Evolutionary conservation across 495 filamentous ascomycete genomes (phyloP).

Genomic region (Clavariopsis aquatica): DNA sequence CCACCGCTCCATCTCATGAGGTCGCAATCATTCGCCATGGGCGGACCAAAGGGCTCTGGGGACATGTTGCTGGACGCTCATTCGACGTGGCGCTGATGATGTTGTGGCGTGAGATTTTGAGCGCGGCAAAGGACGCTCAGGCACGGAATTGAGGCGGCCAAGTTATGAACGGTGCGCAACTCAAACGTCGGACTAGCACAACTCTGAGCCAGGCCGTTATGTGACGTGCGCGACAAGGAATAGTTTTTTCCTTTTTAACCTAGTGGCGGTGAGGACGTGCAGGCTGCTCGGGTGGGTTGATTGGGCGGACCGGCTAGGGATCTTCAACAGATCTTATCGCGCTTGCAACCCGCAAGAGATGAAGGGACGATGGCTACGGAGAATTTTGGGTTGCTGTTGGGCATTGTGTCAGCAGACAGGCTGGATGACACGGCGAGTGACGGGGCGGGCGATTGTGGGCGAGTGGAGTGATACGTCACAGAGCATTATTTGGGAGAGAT

Average conservation of each 20-base stretch:
- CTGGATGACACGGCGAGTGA: slow-evolving; percentile 3
- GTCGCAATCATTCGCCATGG: not conserved
- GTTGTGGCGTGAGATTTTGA: not conserved
- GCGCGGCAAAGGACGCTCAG: not conserved
- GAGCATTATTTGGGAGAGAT: not conserved
- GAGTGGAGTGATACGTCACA: slow-evolving; percentile 15
- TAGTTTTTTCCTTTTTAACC: not conserved
- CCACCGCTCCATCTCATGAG: not conserved
- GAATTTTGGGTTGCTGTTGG: not conserved
- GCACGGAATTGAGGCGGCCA: not conserved
- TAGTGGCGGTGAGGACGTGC: slow-evolving; percentile 15
- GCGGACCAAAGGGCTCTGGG: not conserved
- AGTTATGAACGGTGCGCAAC: not conserved
- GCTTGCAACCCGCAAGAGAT: slow-evolving; percentile 13
- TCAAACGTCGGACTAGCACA: not conserved
- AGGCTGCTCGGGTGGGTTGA: not conserved
- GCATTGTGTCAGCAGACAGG: not conserved
- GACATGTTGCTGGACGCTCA: too few species aligned
- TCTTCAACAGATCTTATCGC: slow-evolving; percentile 22
- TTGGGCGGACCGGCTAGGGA: slow-evolving; percentile 14
- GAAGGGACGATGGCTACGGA: not conserved
- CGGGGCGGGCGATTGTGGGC: not conserved
- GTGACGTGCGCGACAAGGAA: slow-evolving; percentile 4
- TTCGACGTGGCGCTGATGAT: not conserved
- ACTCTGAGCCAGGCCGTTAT: not conserved